phyloP scores from a whole-genome alignment of 73 alveolate genomes.

The Paramecium primaurelia region DNA sequence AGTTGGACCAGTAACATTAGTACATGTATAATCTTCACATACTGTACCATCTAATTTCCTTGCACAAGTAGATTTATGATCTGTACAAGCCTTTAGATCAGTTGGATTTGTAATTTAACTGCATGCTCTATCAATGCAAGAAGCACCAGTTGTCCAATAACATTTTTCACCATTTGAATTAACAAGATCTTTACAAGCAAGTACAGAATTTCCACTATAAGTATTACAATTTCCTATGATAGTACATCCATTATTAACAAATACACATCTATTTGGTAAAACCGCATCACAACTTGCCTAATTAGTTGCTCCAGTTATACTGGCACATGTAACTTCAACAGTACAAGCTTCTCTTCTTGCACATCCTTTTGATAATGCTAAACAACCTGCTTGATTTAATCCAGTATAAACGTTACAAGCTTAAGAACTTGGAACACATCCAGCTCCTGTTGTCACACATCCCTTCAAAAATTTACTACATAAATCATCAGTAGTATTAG shows the following conservation, averaged over 20 bases:
- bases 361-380: not conserved
- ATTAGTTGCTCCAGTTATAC: not conserved
- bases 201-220: not conserved
- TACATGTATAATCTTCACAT: not conserved
- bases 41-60: not conserved
- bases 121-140: slow-evolving; percentile 20
- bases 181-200: not conserved
- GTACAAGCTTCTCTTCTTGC: not conserved
- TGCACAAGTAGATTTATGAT: not conserved
- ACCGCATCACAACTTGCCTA: not conserved
- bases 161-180: not conserved
- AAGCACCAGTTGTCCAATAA: not conserved
- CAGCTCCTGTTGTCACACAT: slow-evolving; percentile 27
- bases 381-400: not conserved
- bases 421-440: not conserved
- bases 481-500: not conserved
- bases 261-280: not conserved
- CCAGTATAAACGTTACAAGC: not conserved
- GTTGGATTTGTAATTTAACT: not conserved
- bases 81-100: not conserved
- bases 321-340: not conserved
- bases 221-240: not conserved
- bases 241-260: not conserved
- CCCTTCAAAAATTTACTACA: not conserved
- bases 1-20: not conserved